Conservation (phyloP, 2,329 filamentous ascomycete species). For the Xylariaceae sp. region DNA sequence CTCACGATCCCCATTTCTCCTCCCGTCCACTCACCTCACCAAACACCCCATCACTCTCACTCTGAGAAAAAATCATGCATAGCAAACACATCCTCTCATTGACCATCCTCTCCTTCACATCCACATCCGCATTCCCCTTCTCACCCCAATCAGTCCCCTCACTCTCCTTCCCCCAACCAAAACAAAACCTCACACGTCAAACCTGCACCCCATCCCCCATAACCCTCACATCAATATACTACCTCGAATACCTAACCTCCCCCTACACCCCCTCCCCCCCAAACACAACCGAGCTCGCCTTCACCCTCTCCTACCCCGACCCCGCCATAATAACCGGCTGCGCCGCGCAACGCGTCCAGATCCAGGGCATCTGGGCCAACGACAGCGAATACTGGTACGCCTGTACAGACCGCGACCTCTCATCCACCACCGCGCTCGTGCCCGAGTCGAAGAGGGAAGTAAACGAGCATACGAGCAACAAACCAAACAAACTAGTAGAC, state of each 20-base stretch:
- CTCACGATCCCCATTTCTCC: too few relatives aligned
- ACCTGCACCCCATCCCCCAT: too few relatives aligned
- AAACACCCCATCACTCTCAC: too few relatives aligned
- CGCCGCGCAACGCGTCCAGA: conserved; percentile 8
- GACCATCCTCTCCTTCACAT: too few relatives aligned
- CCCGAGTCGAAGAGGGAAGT: conserved; percentile 17
- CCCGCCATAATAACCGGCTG: conserved; percentile 12
- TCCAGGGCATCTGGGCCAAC: conserved; percentile 7
- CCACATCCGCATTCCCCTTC: too few relatives aligned
- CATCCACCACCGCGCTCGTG: conserved; percentile 22
- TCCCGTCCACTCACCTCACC: too few relatives aligned
- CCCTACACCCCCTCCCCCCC: not conserved
- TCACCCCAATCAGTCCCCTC: too few relatives aligned
- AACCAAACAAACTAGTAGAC: too few relatives aligned
- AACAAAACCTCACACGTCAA: too few relatives aligned
- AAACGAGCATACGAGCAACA: not conserved
- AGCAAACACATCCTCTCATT: too few relatives aligned
- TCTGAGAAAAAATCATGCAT: too few relatives aligned
- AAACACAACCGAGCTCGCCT: conserved; percentile 10
- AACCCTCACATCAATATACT: not conserved
- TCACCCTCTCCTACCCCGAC: conserved; percentile 4
- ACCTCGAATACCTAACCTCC: conserved; percentile 7
- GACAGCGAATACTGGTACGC: conserved; percentile 13
- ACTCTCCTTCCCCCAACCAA: too few relatives aligned
- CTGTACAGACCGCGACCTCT: conserved; percentile 21